Conservation (phyloP, 2,329 filamentous ascomycete species). For the Paraphoma chrysanthemicola region DNA sequence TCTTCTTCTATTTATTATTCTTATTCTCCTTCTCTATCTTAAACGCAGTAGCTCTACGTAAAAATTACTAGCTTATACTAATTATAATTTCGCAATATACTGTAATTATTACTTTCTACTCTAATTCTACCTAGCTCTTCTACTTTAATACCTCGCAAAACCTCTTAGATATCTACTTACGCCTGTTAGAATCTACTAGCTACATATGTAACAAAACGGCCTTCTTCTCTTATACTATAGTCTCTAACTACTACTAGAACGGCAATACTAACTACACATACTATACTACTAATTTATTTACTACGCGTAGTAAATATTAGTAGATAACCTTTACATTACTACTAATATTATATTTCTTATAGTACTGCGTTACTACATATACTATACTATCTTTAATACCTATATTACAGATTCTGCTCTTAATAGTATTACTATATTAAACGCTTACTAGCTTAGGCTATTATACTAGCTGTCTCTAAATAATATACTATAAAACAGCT, state of each 20-base stretch:
- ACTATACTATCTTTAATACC: constrained; percentile 22
- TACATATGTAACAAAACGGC: too few relatives aligned
- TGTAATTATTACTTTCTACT: too few relatives aligned
- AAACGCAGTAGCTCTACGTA: too few relatives aligned
- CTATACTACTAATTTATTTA: constrained; percentile 19
- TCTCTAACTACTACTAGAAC: constrained; percentile 1
- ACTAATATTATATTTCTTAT: constrained; percentile 21
- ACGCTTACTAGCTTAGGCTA: constrained; percentile 18
- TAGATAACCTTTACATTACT: constrained; percentile 22
- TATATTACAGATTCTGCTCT: constrained; percentile 10
- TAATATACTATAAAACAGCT: constrained; percentile 21
- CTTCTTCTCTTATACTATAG: not conserved
- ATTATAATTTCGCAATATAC: too few relatives aligned
- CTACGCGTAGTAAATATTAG: constrained; percentile 19
- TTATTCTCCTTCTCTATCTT: too few relatives aligned
- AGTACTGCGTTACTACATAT: constrained; percentile 17
- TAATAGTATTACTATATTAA: constrained; percentile 9
- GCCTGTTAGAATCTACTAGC: too few relatives aligned
- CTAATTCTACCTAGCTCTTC: too few relatives aligned
- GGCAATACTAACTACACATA: constrained; percentile 18
- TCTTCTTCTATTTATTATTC: too few relatives aligned
- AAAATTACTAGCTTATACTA: too few relatives aligned
- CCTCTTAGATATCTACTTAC: too few relatives aligned
- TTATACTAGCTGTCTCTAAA: constrained; percentile 15
- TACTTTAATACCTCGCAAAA: too few relatives aligned